Evolutionary conservation across 257 asterid genomes (phyloP), one percentile per base, ranked within the genome.

Genomic region (Gentiana macrophylla): DNA sequence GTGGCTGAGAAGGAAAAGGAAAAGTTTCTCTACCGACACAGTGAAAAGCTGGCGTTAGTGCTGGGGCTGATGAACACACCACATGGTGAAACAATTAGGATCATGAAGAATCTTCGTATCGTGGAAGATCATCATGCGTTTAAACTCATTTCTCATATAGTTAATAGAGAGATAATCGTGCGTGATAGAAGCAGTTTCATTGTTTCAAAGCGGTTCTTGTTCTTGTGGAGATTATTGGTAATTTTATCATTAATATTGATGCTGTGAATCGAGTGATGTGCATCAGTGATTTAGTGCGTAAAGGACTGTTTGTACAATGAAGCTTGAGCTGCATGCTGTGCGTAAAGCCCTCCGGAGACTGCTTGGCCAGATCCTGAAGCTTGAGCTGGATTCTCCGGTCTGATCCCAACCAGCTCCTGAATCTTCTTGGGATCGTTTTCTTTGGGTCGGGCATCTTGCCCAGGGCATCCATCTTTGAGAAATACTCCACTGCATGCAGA

Each of bases 81-180:
- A 32, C 64, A 79, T 5, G 80, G 86, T 36, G 75, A 70, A 57
- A 60, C 73, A 59, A 64, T 86, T 48, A 71, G 94, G 57, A 77
- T 83, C 34, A 73, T 75, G 54, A 83, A 83, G 73, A 86, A 80
- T 67, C 85, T 86, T 57, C 81, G 90, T 0, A 74, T 86, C 2
- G n/a, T 83, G 90, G 89, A 86, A 70, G 94, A 86, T 33, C 88
- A 79, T 60, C 70, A 70, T 50, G 74, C 79, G 32, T 74, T 83
- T 50, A 86, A 86, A 74, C n/a, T 83, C 64, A 65, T 80, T n/a
- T 86, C 90, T 4, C 65, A 72, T 53, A 74, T 81, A 64, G 70
- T 50, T 56, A 35, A 60, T 13, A 49, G 88, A 56, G 82, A 77
- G 62, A 74, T 83, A 50, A 66, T 79, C 53, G 84, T 83, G 36